Conservation (phyloP, 2,329 filamentous ascomycete genomes). For the Colletotrichum scovillei region DNA sequence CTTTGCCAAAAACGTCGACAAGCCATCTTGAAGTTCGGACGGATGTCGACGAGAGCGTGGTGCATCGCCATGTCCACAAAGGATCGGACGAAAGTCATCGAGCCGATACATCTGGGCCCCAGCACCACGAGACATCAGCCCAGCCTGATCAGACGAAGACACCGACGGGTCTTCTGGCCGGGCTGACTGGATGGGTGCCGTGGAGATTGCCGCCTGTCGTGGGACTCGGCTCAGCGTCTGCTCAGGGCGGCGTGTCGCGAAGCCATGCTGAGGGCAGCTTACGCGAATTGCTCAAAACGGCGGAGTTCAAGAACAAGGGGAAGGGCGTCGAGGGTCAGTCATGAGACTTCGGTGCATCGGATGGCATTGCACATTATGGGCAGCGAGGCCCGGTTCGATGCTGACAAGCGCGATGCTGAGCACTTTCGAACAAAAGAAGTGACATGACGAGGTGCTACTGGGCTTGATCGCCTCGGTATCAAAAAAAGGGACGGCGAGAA, state of each 20-base stretch:
- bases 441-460: neutral
- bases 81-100: slow-evolving; percentile 27
- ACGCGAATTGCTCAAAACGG: slow-evolving; percentile 59
- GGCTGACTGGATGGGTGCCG: slow-evolving; percentile 58
- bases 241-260: slow-evolving; percentile 41
- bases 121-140: slow-evolving; percentile 41
- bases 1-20: slow-evolving; percentile 67
- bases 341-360: neutral
- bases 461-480: neutral
- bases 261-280: slow-evolving; percentile 68
- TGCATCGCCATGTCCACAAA: slow-evolving; percentile 34
- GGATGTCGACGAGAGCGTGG: slow-evolving; percentile 42
- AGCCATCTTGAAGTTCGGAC: slow-evolving; percentile 61
- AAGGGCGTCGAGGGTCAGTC: slow-evolving; percentile 44
- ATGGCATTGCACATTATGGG: neutral
- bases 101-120: slow-evolving; percentile 41
- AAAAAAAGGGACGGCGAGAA: slow-evolving; percentile 17
- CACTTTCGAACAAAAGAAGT: neutral
- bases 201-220: slow-evolving; percentile 50
- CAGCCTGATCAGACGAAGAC: slow-evolving; percentile 38
- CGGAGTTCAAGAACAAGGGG: slow-evolving; percentile 45
- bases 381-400: neutral
- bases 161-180: slow-evolving; percentile 45
- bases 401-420: neutral
- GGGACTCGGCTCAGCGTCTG: slow-evolving; percentile 36